Base-by-base conservation (phyloP, 73 alveolate species). In the Paramecium octaurelia region DNA sequence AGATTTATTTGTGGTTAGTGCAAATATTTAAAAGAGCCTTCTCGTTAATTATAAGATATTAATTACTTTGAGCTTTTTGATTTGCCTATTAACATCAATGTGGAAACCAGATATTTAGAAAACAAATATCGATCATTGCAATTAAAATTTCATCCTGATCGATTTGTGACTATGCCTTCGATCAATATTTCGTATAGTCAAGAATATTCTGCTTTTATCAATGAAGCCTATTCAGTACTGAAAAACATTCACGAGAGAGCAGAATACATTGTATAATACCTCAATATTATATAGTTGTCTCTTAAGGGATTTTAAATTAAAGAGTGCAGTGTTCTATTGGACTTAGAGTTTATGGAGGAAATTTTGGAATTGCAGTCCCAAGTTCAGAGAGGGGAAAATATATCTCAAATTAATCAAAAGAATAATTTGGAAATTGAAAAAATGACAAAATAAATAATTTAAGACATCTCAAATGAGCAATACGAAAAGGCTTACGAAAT, bases 321-420 rank as follows among this genome's bases (percentile, higher is more conserved):
- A 48, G 91, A 80, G 48, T 43, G 50, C 12, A 44, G 76, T 42
- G 48, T 24, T 1, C 24, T 80, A 23, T 23, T 20, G n/a, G 91
- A 80, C 23, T 20, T 80, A 80, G 91, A 80, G 34, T 80, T 80
- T 80, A 80, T 80, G 91, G 91, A 80, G 76, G 91, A 80, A 35
- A 48, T 80, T 24, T 46, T 80, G 20, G 91, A 80, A 27, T 31
- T 43, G 24, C 12, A 80, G 27, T 80, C 70, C 3, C n/a, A 80
- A 44, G 57, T 80, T 9, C 18, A 42, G 16, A 42, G 9, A 35
- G 29, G 29, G 12, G 36, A 44, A n/a, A 80, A 80, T 44, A 44
- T 80, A 27, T 18, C 46, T 12, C 1, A 80, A 44, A 80, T 80
- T 24, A 18, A 80, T 31, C 6, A 80, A 80, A 64, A 80, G 9